These are phyloP conservation scores for Ophiostoma australiae DNA, from an alignment of 2,329 filamentous ascomycete genomes.

Conservation along the genomic window DNA sequence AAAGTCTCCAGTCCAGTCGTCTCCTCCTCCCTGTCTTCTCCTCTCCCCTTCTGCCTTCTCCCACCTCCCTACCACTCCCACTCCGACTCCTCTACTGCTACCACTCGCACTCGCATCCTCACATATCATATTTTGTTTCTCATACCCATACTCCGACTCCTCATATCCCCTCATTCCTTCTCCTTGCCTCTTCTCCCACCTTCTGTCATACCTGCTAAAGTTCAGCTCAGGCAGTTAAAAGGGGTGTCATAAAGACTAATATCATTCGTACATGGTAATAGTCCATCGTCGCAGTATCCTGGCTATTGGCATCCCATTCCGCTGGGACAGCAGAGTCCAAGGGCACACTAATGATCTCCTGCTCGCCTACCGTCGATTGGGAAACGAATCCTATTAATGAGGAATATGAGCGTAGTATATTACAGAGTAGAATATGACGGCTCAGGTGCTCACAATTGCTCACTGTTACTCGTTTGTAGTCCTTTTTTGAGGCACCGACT, in stretches of 20 bases:
- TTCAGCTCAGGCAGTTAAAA: not conserved
- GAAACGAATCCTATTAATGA: not conserved
- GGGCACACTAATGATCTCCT: not conserved
- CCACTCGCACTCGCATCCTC: conserved; percentile 1
- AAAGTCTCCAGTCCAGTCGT: not conserved
- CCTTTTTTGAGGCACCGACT: too few relatives aligned
- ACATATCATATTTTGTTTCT: not conserved
- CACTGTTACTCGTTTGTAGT: too few relatives aligned
- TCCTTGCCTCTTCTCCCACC: not conserved
- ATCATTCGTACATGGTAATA: too few relatives aligned
- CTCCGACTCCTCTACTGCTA: not conserved
- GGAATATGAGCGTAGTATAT: not conserved
- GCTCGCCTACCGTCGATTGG: conserved; percentile 6
- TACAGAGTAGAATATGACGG: not conserved
- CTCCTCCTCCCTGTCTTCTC: not conserved
- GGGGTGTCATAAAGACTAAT: not conserved
- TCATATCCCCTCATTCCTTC: not conserved
- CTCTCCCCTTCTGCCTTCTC: not conserved
- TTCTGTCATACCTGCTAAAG: not conserved
- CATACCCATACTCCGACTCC: not conserved
- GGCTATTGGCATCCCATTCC: not conserved
- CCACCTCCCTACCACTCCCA: not conserved
- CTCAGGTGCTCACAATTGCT: not conserved
- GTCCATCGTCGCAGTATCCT: not conserved
- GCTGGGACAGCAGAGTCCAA: not conserved